These are phyloP conservation scores for Lichina pygmaea DNA, from an alignment of 495 filamentous ascomycete species.

Conservation along the genomic window DNA sequence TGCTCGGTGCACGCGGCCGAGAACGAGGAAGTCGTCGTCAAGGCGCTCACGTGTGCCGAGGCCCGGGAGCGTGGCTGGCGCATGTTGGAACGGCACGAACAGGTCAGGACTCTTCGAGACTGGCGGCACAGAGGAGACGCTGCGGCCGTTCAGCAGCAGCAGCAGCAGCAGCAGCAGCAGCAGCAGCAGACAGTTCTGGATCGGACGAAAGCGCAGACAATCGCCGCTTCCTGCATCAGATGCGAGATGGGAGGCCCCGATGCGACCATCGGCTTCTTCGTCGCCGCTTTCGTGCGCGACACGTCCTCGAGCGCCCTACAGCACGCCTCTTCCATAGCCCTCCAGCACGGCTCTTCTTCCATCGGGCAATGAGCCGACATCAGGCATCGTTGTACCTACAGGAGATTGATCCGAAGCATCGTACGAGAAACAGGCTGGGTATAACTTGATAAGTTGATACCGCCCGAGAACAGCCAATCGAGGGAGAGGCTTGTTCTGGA, in stretches of 20 bases:
- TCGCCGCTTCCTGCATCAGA: slow-evolving; percentile 53
- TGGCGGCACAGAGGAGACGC: slow-evolving; percentile 41
- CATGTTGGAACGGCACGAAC: slow-evolving; percentile 37
- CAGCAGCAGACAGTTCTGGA: not conserved
- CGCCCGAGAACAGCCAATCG: no score
- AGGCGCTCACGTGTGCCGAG: slow-evolving; percentile 33
- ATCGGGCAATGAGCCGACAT: no score
- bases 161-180: slow-evolving; percentile 10
- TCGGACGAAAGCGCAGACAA: slow-evolving; percentile 1
- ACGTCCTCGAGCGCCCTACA: not conserved
- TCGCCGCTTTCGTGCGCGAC: slow-evolving; percentile 35
- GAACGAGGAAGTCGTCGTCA: slow-evolving; percentile 62
- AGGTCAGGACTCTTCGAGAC: slow-evolving; percentile 38
- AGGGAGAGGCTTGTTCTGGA: no score
- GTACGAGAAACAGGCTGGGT: no score
- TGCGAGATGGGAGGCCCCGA: slow-evolving; percentile 55
- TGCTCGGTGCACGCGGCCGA: slow-evolving; percentile 70
- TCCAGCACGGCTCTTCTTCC: no score
- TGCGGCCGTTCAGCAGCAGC: slow-evolving; percentile 7
- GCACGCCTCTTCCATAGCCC: not conserved
- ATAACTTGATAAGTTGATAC: no score
- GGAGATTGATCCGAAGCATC: no score
- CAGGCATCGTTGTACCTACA: no score
- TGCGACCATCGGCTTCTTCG: slow-evolving; percentile 52
- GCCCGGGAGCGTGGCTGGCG: slow-evolving; percentile 50